A percentile compares a stretch with the other conserved stretches of the same genome.
phyloP scores from a whole-genome alignment of 2,329 filamentous ascomycete species.

The Hirsutella rhossiliensis region DNA sequence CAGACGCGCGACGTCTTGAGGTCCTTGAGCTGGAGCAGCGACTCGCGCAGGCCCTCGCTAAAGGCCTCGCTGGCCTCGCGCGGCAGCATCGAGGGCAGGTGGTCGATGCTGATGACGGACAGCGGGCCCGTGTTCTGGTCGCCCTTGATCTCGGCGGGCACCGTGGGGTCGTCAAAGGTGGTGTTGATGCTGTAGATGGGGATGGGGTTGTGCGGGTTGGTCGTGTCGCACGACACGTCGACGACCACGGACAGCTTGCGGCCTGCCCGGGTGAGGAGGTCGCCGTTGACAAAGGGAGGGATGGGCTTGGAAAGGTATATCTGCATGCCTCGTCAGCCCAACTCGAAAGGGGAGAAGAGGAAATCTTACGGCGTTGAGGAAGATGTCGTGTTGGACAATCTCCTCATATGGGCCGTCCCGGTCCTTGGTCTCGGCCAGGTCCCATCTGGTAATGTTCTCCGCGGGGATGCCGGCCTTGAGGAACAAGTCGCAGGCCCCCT shows the following conservation, averaged over 20 bases:
- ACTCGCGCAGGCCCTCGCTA: slow-evolving; percentile 65
- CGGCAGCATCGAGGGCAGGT: slow-evolving; percentile 71
- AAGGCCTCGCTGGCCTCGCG: slow-evolving; percentile 82
- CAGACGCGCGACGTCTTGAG: slow-evolving; percentile 65
- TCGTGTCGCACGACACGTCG: slow-evolving; percentile 68
- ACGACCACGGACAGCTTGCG: slow-evolving; percentile 71
- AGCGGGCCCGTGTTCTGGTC: slow-evolving; percentile 41
- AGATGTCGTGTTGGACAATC: slow-evolving; percentile 64
- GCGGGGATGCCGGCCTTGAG: slow-evolving; percentile 49
- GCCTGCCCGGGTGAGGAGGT: slow-evolving; percentile 48
- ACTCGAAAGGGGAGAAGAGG: no score
- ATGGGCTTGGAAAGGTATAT: slow-evolving; percentile 7
- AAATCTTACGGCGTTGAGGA: slow-evolving; percentile 48
- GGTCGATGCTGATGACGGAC: slow-evolving; percentile 79
- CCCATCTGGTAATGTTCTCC: slow-evolving; percentile 43
- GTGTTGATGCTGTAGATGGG: slow-evolving; percentile 79
- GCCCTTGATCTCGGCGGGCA: slow-evolving; percentile 53
- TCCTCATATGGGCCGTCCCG: slow-evolving; percentile 63
- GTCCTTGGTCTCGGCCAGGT: slow-evolving; percentile 63
- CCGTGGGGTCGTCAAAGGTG: slow-evolving; percentile 80
- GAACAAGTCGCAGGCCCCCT: slow-evolving; percentile 72
- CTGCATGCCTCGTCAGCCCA: background rate
- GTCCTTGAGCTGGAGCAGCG: slow-evolving; percentile 66
- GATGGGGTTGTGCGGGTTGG: slow-evolving; percentile 56
- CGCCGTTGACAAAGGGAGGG: slow-evolving; percentile 65